phyloP scores from a whole-genome alignment of 345 rosid species.

The Populus alba region DNA sequence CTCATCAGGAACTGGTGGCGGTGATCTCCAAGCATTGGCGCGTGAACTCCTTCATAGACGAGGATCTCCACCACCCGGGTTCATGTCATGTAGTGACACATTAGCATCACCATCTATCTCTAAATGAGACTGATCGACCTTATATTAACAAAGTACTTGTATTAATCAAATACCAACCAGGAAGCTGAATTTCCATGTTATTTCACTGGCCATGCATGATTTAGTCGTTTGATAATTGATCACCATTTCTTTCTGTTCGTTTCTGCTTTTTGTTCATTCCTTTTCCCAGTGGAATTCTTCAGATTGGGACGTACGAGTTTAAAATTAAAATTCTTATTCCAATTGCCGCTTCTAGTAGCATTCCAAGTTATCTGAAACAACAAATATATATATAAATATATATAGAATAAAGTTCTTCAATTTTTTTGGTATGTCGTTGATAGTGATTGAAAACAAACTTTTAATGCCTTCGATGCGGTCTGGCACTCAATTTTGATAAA shows the following conservation, averaged over 20 bases:
- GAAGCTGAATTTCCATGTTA: conserved; percentile 23
- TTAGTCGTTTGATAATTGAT: conserved; percentile 6
- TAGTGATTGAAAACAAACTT: too few species aligned
- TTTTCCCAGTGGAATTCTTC: not conserved
- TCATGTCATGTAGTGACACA: conserved; percentile 38
- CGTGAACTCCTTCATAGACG: conserved; percentile 69
- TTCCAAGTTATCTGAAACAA: too few species aligned
- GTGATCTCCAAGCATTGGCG: conserved; percentile 79
- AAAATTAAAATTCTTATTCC: too few species aligned
- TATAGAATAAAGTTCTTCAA: too few species aligned
- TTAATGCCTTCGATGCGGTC: too few species aligned
- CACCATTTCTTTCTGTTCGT: not conserved
- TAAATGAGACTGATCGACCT: conserved; percentile 36
- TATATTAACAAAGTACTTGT: conserved; percentile 13
- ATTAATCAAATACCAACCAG: conserved; percentile 13
- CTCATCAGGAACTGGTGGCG: conserved; percentile 25
- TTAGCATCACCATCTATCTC: conserved; percentile 54
- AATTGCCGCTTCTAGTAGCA: too few species aligned
- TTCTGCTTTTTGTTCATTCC: not conserved
- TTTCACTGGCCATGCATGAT: not conserved
- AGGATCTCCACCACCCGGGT: conserved; percentile 54
- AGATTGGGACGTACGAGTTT: not conserved
- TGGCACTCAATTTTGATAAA: too few species aligned
- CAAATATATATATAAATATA: too few species aligned
- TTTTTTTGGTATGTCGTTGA: too few species aligned